Evolutionary conservation across 345 rosid genomes (phyloP).

Genomic region (Rhodamnia rubescens): DNA sequence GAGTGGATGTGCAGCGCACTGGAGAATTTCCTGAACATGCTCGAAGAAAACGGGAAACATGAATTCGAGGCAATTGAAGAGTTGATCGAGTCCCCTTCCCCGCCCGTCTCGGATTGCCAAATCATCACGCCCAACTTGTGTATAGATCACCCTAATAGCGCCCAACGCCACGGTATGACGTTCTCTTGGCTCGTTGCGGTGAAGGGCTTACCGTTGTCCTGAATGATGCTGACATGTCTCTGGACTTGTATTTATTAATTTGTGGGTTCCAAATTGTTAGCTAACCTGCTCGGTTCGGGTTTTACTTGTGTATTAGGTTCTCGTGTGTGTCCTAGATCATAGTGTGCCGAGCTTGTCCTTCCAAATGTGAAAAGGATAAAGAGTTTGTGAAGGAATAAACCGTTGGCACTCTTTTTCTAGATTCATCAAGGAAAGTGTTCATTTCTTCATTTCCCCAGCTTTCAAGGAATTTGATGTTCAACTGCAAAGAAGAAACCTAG

Average conservation of each 20-base stretch:
- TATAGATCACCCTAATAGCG: conserved; percentile 2
- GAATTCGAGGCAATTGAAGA: conserved; percentile 12
- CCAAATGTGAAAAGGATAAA: not conserved
- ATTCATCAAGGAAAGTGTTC: conserved; percentile 2
- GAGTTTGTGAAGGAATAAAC: not conserved
- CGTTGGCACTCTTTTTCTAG: conserved; percentile 1
- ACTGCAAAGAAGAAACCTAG: not conserved
- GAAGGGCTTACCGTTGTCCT: conserved; percentile 17
- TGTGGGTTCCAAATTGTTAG: not conserved
- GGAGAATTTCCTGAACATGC: conserved; percentile 26
- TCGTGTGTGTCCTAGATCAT: conserved; percentile 1
- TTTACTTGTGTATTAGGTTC: not conserved
- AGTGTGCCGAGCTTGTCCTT: not conserved
- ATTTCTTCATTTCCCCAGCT: not conserved
- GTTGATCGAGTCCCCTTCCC: conserved; percentile 8
- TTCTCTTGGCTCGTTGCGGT: conserved; percentile 19
- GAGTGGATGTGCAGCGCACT: conserved; percentile 83
- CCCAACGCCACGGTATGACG: conserved; percentile 6
- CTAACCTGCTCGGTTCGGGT: not conserved
- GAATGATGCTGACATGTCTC: not conserved
- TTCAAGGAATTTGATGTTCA: not conserved
- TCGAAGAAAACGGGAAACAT: conserved; percentile 2
- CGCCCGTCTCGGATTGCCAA: conserved; percentile 11
- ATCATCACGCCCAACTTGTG: conserved; percentile 14
- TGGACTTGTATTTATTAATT: not conserved